A percentile compares a stretch with the other conserved stretches of the same genome.
Evolutionary conservation across 2,329 filamentous ascomycete species (phyloP).

Genomic region (Cadophora malorum): DNA sequence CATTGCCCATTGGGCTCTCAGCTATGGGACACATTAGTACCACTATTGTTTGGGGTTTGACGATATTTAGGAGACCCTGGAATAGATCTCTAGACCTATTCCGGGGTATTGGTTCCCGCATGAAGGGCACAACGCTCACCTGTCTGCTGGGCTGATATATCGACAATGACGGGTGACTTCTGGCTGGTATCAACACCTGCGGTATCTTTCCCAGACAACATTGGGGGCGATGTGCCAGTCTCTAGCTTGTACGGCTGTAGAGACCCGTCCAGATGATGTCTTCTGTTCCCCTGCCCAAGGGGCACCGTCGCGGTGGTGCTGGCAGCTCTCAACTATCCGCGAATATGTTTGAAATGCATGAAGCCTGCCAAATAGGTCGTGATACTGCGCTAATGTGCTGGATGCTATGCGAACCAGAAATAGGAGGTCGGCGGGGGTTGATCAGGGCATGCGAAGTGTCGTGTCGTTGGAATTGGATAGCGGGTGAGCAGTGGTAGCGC

Average conservation of each 20-base stretch:
- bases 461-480: neutral
- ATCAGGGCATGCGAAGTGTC: neutral
- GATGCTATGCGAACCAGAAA: neutral
- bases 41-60: neutral
- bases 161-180: slow-evolving; percentile 21
- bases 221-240: slow-evolving; percentile 1
- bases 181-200: neutral
- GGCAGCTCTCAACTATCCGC: slow-evolving; percentile 13
- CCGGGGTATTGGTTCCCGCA: neutral
- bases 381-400: neutral
- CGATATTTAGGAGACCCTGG: neutral
- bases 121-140: neutral
- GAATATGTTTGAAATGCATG: slow-evolving; percentile 4
- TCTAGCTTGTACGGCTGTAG: neutral
- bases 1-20: neutral
- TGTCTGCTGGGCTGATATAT: slow-evolving; percentile 18
- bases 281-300: slow-evolving; percentile 9
- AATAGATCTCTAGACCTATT: neutral
- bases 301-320: neutral
- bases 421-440: neutral
- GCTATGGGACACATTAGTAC: neutral
- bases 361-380: neutral
- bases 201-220: slow-evolving; percentile 12
- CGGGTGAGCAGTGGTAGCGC: neutral
- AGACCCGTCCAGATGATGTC: neutral